Evolutionary conservation across 257 asterid species (phyloP), one percentile per base, ranked within the genome.

Genomic region (Ajuga chamaepitys): DNA sequence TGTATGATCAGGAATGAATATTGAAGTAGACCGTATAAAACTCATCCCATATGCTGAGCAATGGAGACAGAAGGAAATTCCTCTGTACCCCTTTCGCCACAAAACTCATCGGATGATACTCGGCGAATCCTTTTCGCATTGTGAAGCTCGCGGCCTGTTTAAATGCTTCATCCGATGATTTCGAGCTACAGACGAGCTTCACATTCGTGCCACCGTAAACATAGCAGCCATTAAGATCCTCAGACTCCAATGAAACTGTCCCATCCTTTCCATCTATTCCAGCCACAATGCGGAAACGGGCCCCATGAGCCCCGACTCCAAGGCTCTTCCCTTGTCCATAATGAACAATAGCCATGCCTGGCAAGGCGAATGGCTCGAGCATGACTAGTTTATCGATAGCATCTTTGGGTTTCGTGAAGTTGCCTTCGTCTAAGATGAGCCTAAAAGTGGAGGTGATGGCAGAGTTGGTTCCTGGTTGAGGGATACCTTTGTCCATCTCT

Each of bases 91-190:
- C 99, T 76, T 77, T 86, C 17, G 86, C 95, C 58, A 84, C 82
- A 53, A 93, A 93, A 67, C 95, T 89, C 17, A 93, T 78, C 0
- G 96, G 95, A 80, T 89, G 82, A 72, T 93, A 93, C 67, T 83
- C 80, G 37, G 74, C 78, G 2, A 80, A 69, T 32, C 96, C 96
- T 26, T 73, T 72, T 7, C 76, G 75, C 82, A 86, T 0, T 22
- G 24, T 64, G 54, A 93, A 93, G 62, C 99, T 93, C 10, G 83
- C 79, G 4, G 73, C 88, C 44, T 70, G 14, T 2, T 75, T 62
- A 57, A 86, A 86, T 42, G 74, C 84, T 26, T 68, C 73, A 25
- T 62, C 77, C 0, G 77, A 46, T 12, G 86, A 71, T 61, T 26
- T 45, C 0, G 71, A 12, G 11, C 58, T 70, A 81, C 96, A 86